Conservation (phyloP, 306 rosid genomes). For the Calophaca sinica region DNA sequence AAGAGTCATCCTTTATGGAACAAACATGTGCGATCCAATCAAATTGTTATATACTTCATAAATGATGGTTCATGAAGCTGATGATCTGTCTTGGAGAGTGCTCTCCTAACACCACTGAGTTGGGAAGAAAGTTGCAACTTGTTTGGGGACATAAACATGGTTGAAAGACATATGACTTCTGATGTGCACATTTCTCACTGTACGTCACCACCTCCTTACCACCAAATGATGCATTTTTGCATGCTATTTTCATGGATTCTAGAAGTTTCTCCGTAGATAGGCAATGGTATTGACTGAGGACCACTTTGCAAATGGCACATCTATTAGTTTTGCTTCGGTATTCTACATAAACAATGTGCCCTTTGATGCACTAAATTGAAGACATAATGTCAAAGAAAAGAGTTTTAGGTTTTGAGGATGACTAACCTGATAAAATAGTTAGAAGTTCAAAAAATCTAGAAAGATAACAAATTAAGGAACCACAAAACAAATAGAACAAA, state of each 20-base stretch:
- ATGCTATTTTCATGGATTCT: neutral
- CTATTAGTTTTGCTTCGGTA: neutral
- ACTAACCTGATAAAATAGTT: neutral
- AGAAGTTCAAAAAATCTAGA: neutral
- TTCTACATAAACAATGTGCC: neutral
- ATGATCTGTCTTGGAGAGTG: neutral
- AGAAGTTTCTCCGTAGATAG: neutral
- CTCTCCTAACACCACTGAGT: no score
- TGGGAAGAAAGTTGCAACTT: neutral
- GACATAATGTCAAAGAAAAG: neutral
- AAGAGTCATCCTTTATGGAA: no score
- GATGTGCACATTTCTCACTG: neutral
- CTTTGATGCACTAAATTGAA: neutral
- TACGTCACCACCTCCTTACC: neutral
- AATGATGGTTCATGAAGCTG: neutral
- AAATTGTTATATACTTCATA: no score
- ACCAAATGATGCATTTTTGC: neutral
- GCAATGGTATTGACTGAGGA: neutral
- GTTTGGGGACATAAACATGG: neutral
- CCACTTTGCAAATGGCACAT: neutral
- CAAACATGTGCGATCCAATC: no score
- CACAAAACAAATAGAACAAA: neutral
- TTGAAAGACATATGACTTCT: neutral
- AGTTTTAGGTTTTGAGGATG: no score
- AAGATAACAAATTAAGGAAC: neutral